Conservation (phyloP, 2,329 filamentous ascomycete genomes). For the Bertia moriformis region DNA sequence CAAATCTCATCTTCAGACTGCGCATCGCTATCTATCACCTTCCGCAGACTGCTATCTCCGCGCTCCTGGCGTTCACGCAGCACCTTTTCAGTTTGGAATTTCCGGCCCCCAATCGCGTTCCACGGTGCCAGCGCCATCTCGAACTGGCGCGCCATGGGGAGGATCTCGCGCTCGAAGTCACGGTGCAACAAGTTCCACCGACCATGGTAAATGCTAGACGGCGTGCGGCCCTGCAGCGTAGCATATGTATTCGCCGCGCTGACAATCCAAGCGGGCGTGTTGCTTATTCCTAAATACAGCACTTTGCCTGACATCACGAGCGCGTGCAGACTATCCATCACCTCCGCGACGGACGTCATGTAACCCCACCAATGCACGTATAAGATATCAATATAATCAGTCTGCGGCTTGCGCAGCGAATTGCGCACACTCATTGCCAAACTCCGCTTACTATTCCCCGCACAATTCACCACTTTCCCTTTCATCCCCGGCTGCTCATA, state of each 20-base stretch:
- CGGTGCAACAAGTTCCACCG: conserved; percentile 19
- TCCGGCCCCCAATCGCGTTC: conserved; percentile 39
- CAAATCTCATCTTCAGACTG: conserved; percentile 25
- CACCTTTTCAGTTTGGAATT: conserved; percentile 25
- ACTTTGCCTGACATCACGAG: conserved; percentile 2
- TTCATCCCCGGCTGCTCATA: too few species aligned
- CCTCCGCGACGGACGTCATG: conserved; percentile 3
- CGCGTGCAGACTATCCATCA: conserved; percentile 1
- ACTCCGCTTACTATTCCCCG: background rate
- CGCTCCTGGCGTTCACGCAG: conserved; percentile 12
- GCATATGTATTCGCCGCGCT: conserved; percentile 22
- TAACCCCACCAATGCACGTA: conserved; percentile 13
- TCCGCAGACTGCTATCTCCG: conserved; percentile 22
- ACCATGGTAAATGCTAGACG: conserved; percentile 23
- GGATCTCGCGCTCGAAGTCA: conserved; percentile 46
- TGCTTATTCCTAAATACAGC: conserved; percentile 20
- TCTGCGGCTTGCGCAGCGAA: conserved; percentile 16
- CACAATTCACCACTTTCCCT: background rate
- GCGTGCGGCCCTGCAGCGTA: conserved; percentile 16
- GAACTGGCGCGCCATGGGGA: conserved; percentile 48
- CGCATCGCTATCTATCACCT: too few species aligned
- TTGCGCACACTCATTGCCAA: conserved; percentile 15
- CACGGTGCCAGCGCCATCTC: conserved; percentile 48
- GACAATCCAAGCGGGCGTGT: conserved; percentile 23
- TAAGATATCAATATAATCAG: conserved; percentile 16